Percentiles rank a stretch among this genome's conserved stretches.
Evolutionary conservation across 306 rosid species (phyloP).

Genomic region (Inga leiocalycina): DNA sequence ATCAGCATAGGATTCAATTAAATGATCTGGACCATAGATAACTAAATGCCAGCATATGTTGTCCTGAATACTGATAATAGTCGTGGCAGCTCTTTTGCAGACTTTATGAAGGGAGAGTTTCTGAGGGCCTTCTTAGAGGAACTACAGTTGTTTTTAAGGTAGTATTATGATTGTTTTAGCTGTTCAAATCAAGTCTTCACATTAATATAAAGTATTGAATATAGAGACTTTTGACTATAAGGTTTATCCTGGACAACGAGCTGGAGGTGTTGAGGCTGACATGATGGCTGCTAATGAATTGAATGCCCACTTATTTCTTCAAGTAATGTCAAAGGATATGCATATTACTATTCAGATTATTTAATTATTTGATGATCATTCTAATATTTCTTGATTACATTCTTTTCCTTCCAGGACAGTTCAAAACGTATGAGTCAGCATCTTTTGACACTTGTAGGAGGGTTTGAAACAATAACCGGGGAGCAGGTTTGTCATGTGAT

Average conservation of each 20-base stretch:
- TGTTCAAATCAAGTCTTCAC: conserved; percentile 14
- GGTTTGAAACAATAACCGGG: conserved; percentile 89
- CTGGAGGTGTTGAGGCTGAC: conserved; percentile 88
- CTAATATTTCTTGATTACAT: conserved; percentile 1
- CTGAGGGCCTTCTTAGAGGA: conserved; percentile 75
- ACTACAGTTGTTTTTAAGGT: conserved; percentile 85
- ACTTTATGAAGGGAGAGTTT: conserved; percentile 93
- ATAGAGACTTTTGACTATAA: conserved; percentile 29
- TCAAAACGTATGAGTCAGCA: conserved; percentile 60
- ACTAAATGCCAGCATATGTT: not conserved
- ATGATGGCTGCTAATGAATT: conserved; percentile 97
- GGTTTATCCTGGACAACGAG: conserved; percentile 93
- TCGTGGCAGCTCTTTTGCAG: conserved; percentile 71
- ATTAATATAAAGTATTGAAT: conserved; percentile 15
- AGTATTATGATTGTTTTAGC: not conserved
- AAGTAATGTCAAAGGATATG: conserved; percentile 54
- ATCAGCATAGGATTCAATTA: conserved; percentile 4
- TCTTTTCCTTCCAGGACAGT: conserved; percentile 54
- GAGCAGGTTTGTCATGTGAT: conserved; percentile 73
- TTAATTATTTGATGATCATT: conserved; percentile 14
- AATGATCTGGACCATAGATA: not conserved
- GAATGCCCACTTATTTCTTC: conserved; percentile 78
- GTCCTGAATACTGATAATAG: conserved; percentile 50
- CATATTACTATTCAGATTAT: conserved; percentile 6
- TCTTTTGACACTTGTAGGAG: conserved; percentile 76